These are phyloP conservation scores for Zasmidium cellare DNA, from an alignment of 2,329 filamentous ascomycete species.

Conservation along the genomic window DNA sequence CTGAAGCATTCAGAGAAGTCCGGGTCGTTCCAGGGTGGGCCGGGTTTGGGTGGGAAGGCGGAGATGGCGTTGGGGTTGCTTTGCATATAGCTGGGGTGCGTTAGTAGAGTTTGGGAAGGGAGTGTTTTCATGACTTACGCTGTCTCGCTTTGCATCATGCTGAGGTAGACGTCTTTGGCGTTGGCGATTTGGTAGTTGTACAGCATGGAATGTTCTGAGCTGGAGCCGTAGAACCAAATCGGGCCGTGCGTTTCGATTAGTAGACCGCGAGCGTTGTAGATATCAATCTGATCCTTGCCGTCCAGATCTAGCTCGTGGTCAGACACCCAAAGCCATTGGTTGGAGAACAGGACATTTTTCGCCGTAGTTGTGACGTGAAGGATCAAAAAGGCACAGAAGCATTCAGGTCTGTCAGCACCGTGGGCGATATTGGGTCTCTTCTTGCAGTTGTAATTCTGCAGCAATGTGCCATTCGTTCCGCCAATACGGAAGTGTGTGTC, in stretches of 20 bases:
- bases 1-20: conserved; percentile 63
- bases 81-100: conserved; percentile 62
- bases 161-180: conserved; percentile 78
- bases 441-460: conserved; percentile 74
- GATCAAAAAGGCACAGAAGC: conserved; percentile 67
- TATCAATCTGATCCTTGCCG: conserved; percentile 72
- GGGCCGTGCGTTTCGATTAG: conserved; percentile 61
- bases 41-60: conserved; percentile 61
- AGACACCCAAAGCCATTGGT: conserved; percentile 88
- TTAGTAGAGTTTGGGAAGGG: conserved; percentile 4
- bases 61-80: conserved; percentile 72
- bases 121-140: conserved; percentile 54
- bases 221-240: conserved; percentile 64
- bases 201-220: conserved; percentile 59
- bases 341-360: conserved; percentile 73
- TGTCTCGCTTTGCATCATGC: conserved; percentile 84
- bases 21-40: conserved; percentile 60
- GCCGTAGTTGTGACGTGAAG: conserved; percentile 53
- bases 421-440: conserved; percentile 65
- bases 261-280: conserved; percentile 84
- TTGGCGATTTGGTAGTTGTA: conserved; percentile 83
- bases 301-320: conserved; percentile 83
- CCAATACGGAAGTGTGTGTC: conserved; percentile 86
- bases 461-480: conserved; percentile 48
- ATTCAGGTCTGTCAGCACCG: conserved; percentile 57